Evolutionary conservation across 352 stramenopile species (phyloP), one percentile per base, ranked within the genome.

Genomic region (Phytophthora lateralis): DNA sequence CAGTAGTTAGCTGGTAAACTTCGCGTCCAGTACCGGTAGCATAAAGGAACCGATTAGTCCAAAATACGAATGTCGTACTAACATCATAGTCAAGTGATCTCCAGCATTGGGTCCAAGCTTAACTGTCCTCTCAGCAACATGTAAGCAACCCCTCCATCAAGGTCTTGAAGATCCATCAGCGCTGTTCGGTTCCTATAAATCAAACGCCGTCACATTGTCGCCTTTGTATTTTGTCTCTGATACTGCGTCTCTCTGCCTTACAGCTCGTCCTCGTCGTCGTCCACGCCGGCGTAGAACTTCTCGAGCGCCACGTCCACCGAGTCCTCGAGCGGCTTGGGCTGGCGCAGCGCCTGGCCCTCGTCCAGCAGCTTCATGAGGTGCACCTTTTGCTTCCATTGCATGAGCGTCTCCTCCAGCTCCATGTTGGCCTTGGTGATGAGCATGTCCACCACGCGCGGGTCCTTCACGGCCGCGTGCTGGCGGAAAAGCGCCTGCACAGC

Each of bases 341-440:
- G 44, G 42, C 82, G 82, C 59, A 96, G 79, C 50, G 80, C 71
- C 24, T 75, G 53, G 51, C 76, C 87, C 10, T 72, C 64, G 38
- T 96, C 85, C 49, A 96, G 66, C 70, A 96, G 74, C 75, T 69
- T 88, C 14, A 98, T 29, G 46, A 99, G 80, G 69, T 99, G 96
- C 10, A 91, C 84, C 71, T 98, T 98, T 80, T 99, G 96, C 75
- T 99, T 99, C 89, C 97, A 98, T 78, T 98, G 96, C 90, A 95
- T 93, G 61, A 99, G 82, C 43, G 94, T 98, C 71, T 98, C 96
- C 78, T 99, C 97, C 54, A 99, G 74, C 65, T 98, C 93, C 89
- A 99, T 98, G 81, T 99, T 99, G 51, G 96, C 97, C 78, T 98
- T 98, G 51, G 94, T 97, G 56, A 99, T 91, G 59, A 99, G 82